A percentile compares a stretch with the other conserved stretches of the same genome.
Evolutionary conservation across 306 rosid species (phyloP).

Genomic region (Gastrolobium bilobum): DNA sequence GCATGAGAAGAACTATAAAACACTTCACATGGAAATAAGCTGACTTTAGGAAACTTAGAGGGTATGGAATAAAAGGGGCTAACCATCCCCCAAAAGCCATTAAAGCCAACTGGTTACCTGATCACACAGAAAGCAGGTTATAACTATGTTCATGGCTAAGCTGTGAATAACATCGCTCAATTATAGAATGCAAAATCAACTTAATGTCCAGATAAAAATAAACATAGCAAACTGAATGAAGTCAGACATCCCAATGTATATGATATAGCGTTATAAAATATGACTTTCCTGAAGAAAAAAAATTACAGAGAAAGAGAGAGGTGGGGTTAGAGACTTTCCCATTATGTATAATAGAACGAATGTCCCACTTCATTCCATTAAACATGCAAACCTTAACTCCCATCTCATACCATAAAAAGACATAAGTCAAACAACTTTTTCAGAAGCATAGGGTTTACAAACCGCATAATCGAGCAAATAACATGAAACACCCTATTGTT

Average conservation of each 20-base stretch:
- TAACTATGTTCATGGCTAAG: not conserved
- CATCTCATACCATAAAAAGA: not conserved
- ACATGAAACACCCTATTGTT: not conserved
- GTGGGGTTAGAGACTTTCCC: not conserved
- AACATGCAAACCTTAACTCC: conserved; percentile 1
- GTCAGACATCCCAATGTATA: not conserved
- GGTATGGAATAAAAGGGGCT: not conserved
- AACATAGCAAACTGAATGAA: conserved; percentile 21
- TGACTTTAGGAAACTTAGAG: conserved; percentile 1
- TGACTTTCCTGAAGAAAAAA: not conserved
- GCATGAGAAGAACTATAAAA: conserved; percentile 11
- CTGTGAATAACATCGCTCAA: not conserved
- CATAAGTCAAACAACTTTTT: not conserved
- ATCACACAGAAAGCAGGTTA: not conserved
- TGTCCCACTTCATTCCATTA: not conserved
- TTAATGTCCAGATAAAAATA: conserved; percentile 31
- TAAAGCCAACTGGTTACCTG: conserved; percentile 20
- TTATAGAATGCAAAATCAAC: conserved; percentile 1
- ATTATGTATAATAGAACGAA: not conserved
- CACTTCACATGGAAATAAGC: conserved; percentile 20
- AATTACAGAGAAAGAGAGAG: not conserved
- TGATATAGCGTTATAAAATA: not conserved
- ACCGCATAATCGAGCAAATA: conserved; percentile 10
- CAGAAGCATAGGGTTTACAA: not conserved
- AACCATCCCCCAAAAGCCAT: not conserved